Evolutionary conservation across 2,329 filamentous ascomycete genomes (phyloP), one percentile per base, ranked within the genome.

Genomic region (Xylariaceae sp.): DNA sequence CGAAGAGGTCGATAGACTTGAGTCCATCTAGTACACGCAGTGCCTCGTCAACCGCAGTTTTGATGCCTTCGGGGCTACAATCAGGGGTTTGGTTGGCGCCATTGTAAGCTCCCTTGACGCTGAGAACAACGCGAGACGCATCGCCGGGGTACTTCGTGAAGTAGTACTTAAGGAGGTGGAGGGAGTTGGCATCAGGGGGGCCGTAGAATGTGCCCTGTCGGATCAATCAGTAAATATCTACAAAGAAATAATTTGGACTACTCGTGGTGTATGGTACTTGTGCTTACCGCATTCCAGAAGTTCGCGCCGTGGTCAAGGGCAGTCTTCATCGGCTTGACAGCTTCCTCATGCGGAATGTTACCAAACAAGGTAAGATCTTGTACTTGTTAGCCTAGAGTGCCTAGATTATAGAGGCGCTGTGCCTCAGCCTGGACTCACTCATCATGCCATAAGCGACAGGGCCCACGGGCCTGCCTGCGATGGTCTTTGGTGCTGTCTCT

Each of bases 141-240:
- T 85, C 79, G 56, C 82, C 78, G 0, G 82, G 83, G 65, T 85
- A 77, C 42, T 76, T 73, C 19, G 74, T 73, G 65, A 86, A 84
- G 69, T 85, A 86, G 32, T 77, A 72, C 48, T 80, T 75, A 43
- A 85, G 66, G 16, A 86, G 71, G 44, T 79, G 76, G 32, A 84
- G 70, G 0, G 79, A 81, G 66, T 84, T 82, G 53, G 73, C 72
- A 1, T 77, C 69, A 0, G 77, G 75, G 1, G 71, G 68, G 21
- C 83, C 83, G 45, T 61, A 61, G 44, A 52, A 49, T 6, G 54
- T 3, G n/a, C 48, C 18, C 48, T 50, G 19, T 14, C 4, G 9
- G 20, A 16, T 7, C 12, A 20, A 41, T 42, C 41, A 20, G 23
- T 26, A 26, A 26, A 9, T 26, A 26, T 26, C 9, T 4, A 26